Evolutionary conservation across 371 early-diverging fungal genomes (phyloP), one percentile per base, ranked within the genome.

Genomic region (Mortierella sp.): DNA sequence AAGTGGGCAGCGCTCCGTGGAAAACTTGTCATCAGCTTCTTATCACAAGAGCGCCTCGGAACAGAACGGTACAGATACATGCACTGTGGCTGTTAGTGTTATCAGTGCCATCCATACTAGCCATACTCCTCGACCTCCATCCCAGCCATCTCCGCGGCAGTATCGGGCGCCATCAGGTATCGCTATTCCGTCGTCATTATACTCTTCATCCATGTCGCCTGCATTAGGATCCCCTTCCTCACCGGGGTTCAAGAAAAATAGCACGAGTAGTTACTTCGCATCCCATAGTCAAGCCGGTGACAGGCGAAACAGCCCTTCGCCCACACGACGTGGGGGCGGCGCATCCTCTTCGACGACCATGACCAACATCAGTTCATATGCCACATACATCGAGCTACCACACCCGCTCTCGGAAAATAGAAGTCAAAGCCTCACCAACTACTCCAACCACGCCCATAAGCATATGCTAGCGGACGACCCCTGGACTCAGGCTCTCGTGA

Each of bases 401-500:
- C 37, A 34, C 37, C 21, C 49, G n/a, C 39, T 12, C 12, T n/a
- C 46, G 5, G 53, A 24, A 0, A 49, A 32, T 19, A 32, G 61
- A 9, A 42, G 58, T 6, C 51, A 31, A 26, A 57, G 61, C n/a
- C 32, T 60, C 8, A 57, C 46, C 2, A 62, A 24, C 41, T 51
- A 49, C 1, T 44, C 19, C 34, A n/a, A 37, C 12, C 26, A 26
- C 21, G 3, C 52, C 23, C 58, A 37, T n/a, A 58, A 24, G 12
- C 49, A 34, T 11, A 24, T 55, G 42, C 17, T 72, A 24, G 56
- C 28, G 7, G 72, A 72, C 2, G 72, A 72, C 37, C 61, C 65
- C 14, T 72, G 72, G 72, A 72, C 65, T 17, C 65, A 60, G 31
- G 60, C 72, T 23, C 56, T 72, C 61, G 60, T 72, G 9, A 60